Evolutionary conservation across 169 alveolate species (phyloP).

Genomic region (Plasmodium gallinaceum): DNA sequence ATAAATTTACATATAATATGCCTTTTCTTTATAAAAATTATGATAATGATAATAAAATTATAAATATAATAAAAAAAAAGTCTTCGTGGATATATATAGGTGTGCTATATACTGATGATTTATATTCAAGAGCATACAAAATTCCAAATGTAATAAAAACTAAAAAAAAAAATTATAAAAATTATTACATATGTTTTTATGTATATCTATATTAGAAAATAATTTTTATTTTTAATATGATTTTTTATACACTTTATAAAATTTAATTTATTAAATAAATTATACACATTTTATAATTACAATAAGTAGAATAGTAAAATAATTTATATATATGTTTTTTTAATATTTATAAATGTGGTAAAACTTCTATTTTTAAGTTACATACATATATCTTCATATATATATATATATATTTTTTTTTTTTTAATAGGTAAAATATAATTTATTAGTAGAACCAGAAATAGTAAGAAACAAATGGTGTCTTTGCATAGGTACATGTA

Average conservation of each 20-base stretch:
- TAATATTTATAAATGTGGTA: too few species aligned
- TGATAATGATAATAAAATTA: slow-evolving; percentile 51
- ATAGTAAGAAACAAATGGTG: slow-evolving; percentile 80
- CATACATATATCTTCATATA: not conserved
- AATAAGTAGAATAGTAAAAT: too few species aligned
- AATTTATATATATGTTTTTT: too few species aligned
- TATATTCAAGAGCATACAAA: slow-evolving; percentile 68
- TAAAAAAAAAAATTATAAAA: not conserved
- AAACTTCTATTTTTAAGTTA: too few species aligned
- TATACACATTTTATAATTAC: too few species aligned
- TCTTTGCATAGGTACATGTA: slow-evolving; percentile 81
- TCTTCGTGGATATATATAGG: slow-evolving; percentile 73
- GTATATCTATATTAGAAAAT: not conserved
- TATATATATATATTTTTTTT: not conserved
- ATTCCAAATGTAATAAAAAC: slow-evolving; percentile 47
- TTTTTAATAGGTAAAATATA: slow-evolving; percentile 69
- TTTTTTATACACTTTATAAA: too few species aligned
- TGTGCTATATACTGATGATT: slow-evolving; percentile 66
- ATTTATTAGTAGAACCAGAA: slow-evolving; percentile 82
- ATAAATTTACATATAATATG: slow-evolving; percentile 58
- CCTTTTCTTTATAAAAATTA: slow-evolving; percentile 53
- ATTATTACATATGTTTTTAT: not conserved
- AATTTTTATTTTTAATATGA: too few species aligned
- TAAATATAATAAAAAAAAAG: slow-evolving; percentile 59
- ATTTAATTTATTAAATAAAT: too few species aligned